phyloP scores from a whole-genome alignment of 192 early-diverging fungal species.

The Coemansia sp. region DNA sequence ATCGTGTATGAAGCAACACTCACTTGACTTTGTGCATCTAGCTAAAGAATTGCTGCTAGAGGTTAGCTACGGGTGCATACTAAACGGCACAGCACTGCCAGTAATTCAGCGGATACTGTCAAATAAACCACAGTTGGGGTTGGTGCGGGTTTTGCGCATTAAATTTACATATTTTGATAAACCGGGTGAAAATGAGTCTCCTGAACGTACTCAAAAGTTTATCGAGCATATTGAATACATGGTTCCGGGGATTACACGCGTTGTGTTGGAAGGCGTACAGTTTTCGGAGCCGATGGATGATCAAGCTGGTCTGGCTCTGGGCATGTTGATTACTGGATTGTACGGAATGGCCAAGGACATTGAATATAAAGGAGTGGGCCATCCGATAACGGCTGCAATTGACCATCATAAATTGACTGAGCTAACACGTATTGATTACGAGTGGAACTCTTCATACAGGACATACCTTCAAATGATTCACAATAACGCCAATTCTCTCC shows the following conservation, averaged over 20 bases:
- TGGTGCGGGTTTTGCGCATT: neutral
- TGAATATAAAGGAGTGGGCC: neutral
- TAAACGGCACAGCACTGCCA: neutral
- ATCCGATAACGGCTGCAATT: neutral
- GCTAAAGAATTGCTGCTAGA: neutral
- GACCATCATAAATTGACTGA: too few relatives aligned
- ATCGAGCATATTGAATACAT: neutral
- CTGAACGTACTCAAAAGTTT: neutral
- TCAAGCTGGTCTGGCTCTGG: neutral
- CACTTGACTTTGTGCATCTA: neutral
- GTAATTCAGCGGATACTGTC: too few relatives aligned
- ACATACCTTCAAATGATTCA: too few relatives aligned
- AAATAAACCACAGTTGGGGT: too few relatives aligned
- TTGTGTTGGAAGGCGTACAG: neutral
- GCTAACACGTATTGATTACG: too few relatives aligned
- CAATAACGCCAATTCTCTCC: too few relatives aligned
- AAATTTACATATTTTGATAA: neutral
- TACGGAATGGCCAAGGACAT: slow-evolving; percentile 1
- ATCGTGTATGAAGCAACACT: neutral
- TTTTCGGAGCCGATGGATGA: neutral
- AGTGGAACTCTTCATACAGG: too few relatives aligned
- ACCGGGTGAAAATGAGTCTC: neutral
- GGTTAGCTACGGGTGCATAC: neutral
- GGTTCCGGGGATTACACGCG: neutral
- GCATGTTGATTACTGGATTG: neutral